Evolutionary conservation across 805 yeast species (phyloP), one percentile per base, ranked within the genome.

Genomic region (Tetrapisispora iriomotensis): DNA sequence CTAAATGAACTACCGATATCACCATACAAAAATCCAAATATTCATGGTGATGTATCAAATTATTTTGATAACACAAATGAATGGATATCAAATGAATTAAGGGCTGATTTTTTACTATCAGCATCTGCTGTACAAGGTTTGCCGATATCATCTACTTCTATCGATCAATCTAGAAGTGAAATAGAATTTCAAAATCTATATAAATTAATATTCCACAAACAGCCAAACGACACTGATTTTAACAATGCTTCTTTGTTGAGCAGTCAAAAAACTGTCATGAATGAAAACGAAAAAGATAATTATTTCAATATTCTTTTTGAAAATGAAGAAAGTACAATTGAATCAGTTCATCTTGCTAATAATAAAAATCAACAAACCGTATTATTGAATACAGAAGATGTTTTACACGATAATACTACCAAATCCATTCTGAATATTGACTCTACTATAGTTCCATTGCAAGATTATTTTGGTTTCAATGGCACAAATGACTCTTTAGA

Each of bases 1-100:
- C 34, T 21, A 19, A 28, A 22, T 25, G 17, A 4, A 8, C 17
- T 18, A 21, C 20, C 7, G 33, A n/a, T n/a, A n/a, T 22, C n/a
- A 13, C 24, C 7, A 21, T 8, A n/a, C 10, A 31, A 23, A 18
- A 22, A 15, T 25, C 24, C 17, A 15, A 18, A 8, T 33, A 14
- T 12, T 27, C 14, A 36, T 17, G 24, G 24, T 33, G 6, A 8
- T 3, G 15, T 33, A 12, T 14, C 22, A 6, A 33, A 13, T 14
- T 79, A 79, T 0, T 45, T 46, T 0, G 40, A 55, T 26, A 48
- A 47, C 42, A 40, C 51, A 37, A 35, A 58, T 44, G 51, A 53
- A 39, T 37, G 51, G 39, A 36, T 40, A 20, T 40, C 42, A 6
- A 36, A 26, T 31, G 42, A 40, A 31, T 31, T 40, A 18, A 40